These are phyloP conservation scores for Rickenella mellea DNA, from an alignment of 768 basidiomycete species.

Conservation along the genomic window DNA sequence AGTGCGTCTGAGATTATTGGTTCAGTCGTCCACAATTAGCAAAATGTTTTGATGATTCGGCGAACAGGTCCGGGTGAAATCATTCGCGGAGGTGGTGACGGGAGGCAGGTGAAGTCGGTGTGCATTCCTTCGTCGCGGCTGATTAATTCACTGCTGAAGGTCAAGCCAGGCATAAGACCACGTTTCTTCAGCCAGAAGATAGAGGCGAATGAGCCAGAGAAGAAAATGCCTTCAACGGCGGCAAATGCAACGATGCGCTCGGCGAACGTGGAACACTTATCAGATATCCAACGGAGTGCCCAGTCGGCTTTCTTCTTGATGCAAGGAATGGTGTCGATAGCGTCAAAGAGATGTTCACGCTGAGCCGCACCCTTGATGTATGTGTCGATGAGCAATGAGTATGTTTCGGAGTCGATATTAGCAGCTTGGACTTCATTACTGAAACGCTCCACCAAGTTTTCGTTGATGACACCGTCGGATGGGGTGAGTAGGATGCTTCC, in stretches of 20 bases:
- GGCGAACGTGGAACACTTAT: slow-evolving; percentile 32
- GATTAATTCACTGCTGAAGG: slow-evolving; percentile 51
- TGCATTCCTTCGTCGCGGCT: slow-evolving; percentile 46
- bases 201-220: slow-evolving; percentile 40
- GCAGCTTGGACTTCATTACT: too few species aligned
- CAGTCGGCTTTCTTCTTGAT: slow-evolving; percentile 42
- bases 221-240: slow-evolving; percentile 46
- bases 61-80: too few species aligned
- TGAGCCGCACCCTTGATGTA: slow-evolving; percentile 38
- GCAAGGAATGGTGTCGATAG: slow-evolving; percentile 41
- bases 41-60: too few species aligned
- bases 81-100: too few species aligned
- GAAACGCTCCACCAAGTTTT: too few species aligned
- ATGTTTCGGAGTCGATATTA: too few species aligned
- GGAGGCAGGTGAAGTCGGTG: slow-evolving; percentile 46
- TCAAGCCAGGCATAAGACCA: slow-evolving; percentile 45
- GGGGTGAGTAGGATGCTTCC: too few species aligned
- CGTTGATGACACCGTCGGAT: too few species aligned
- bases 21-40: too few species aligned
- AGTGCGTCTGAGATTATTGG: too few species aligned
- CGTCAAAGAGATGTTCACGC: slow-evolving; percentile 36
- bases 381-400: too few species aligned
- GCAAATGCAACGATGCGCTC: slow-evolving; percentile 41
- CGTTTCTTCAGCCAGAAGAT: slow-evolving; percentile 52
- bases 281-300: slow-evolving; percentile 42